Evolutionary conservation across 2,329 filamentous ascomycete genomes (phyloP), one percentile per base, ranked within the genome.

Genomic region (Corynespora cassiicola): DNA sequence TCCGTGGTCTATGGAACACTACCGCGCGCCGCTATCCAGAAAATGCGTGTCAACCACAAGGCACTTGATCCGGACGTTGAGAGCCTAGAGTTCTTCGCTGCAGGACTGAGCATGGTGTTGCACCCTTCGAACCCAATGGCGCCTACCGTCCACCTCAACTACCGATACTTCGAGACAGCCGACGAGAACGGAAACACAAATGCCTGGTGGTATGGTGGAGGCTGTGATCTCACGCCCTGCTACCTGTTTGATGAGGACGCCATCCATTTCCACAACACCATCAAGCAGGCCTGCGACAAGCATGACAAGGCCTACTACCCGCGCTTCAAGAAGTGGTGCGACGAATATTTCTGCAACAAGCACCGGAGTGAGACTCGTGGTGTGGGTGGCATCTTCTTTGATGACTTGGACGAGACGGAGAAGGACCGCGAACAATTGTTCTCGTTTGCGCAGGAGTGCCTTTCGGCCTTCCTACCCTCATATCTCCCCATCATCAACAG

Each of bases 171-270:
- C 64, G 94, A 99, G 75, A 99, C 94, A 1, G 87, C 88, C 45
- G 87, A 92, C 58, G 81, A 87, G 7, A 86, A 92, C 56, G 90
- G 88, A 27, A 87, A 78, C 52, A 85, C 78, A 35, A 90, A 92
- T 50, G 87, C 90, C 6, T 99, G 94, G 92, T 99, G 94, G 94
- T 99, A 96, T 61, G 94, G 94, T 50, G 94, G 94, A 33, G 94
- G 94, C 39, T 91, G 89, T 36, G 94, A 99, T 70, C 73, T 99
- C 54, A 99, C 94, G 9, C 94, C 94, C 0, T 84, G 81, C 24
- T 99, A 97, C 66, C 81, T 99, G 20, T 97, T 96, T 71, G 92
- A 96, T 56, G 94, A 99, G 68, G 94, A 99, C 68, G 92, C 89
- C 23, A 88, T 95, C 41, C 92, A 96, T 70, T 99, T 99, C 80